Base-by-base conservation (phyloP, 441 rosid species). In the Pelargonium australe region DNA sequence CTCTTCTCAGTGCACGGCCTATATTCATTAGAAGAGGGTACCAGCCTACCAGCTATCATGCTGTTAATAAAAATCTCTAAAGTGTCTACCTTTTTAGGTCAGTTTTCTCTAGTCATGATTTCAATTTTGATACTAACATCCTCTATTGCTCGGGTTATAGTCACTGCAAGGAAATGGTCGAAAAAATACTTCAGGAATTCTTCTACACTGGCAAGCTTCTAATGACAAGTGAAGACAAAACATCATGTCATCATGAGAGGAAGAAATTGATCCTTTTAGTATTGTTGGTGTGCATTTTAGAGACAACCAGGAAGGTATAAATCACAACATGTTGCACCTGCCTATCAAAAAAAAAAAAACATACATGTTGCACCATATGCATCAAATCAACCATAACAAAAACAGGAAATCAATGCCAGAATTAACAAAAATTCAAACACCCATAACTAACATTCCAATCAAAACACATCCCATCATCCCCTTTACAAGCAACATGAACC, bases 271-370 rank as follows among this genome's bases (percentile, higher is more conserved):
- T 23, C 37, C 25, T 60, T 60, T 19, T 8, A 58, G 11, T 20
- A 58, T 20, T 10, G 63, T 10, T 58, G 63, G 23, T 58, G 34
- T 63, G 14, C 61, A 20, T 65, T 44, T 41, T 58, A 51, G 64
- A 45, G 41, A 17, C 55, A 63, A 23, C 40, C 64, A 60, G 80
- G 44, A 53, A 61, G 63, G 71, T 53, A 63, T 63, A 17, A 68
- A 72, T 67, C 64, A 53, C 47, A 67, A 68, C 84, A 84, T 81
- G 83, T 86, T 80, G 68, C 63, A 58, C 69, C 70, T 67, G 65
- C 44, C 16, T 14, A 64, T 60, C 67, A 44, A 67, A 57, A 45
- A 28, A 19, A 62, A 37, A 37, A 37, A 37, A 37, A 37, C 8
- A 37, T 37, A 41, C 8, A 41, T 41, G 44, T 41, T 41, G 44